Conservation (phyloP, 106 monocot species). For the Amphibolis antarctica region DNA sequence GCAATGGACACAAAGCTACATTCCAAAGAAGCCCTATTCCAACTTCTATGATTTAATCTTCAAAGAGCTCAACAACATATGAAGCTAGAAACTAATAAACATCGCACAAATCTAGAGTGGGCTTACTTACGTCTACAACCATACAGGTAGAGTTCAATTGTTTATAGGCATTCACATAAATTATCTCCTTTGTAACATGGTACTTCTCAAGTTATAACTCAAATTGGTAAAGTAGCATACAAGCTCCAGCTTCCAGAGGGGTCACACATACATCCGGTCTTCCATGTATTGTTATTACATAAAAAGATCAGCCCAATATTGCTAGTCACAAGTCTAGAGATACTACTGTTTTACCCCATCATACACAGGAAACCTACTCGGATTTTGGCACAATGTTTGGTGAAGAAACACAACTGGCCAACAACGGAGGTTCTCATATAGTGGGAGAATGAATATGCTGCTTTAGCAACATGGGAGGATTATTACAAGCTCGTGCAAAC, state of each 20-base stretch:
- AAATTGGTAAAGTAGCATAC: constrained; percentile 1
- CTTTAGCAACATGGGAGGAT: no score
- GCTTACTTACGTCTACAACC: constrained; percentile 4
- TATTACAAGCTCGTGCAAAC: no score
- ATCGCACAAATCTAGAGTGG: not conserved
- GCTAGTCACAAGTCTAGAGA: no score
- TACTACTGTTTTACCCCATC: no score
- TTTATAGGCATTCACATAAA: not conserved
- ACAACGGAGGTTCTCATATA: no score
- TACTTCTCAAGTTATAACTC: not conserved
- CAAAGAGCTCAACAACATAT: not conserved
- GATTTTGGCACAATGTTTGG: no score
- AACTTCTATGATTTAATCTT: not conserved
- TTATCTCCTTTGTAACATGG: not conserved
- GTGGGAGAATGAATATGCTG: no score
- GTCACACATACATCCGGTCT: not conserved
- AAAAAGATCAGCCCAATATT: not conserved
- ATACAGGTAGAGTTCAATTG: not conserved
- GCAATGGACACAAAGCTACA: no score
- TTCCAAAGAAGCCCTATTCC: no score
- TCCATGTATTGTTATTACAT: constrained; percentile 1
- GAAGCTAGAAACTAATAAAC: not conserved
- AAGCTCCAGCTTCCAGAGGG: not conserved
- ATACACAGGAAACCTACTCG: no score
- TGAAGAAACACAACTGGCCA: no score